Conservation (phyloP, 2,329 filamentous ascomycete genomes). For the Thielaviopsis ethacetica region DNA sequence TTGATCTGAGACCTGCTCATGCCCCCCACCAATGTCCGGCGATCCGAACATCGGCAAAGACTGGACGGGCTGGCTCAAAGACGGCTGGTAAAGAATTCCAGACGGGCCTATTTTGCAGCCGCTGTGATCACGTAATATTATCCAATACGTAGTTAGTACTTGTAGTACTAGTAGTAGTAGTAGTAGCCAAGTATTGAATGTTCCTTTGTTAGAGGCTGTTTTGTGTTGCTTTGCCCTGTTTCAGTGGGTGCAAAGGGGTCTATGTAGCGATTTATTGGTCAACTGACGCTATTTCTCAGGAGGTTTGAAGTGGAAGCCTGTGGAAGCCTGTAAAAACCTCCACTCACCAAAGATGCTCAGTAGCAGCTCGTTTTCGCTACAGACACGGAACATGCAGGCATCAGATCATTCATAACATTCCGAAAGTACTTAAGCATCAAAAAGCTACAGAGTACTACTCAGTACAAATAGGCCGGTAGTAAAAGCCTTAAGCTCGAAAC, state of each 20-base stretch:
- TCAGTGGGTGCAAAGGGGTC: neutral
- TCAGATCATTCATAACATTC: no score
- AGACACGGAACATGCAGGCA: no score
- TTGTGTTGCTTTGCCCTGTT: neutral
- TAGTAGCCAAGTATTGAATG: no score
- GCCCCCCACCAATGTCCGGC: neutral
- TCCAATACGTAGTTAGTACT: no score
- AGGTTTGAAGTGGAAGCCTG: no score
- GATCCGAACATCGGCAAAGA: neutral
- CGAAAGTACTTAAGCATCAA: no score
- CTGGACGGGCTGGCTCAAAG: neutral
- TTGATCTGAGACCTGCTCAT: neutral
- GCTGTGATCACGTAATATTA: neutral
- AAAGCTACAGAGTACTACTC: no score
- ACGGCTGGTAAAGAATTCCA: neutral
- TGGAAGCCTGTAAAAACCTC: no score
- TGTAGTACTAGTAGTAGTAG: no score
- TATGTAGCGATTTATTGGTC: neutral
- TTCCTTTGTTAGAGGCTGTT: neutral
- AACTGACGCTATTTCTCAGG: neutral
- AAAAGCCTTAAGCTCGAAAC: neutral
- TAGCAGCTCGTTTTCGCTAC: no score
- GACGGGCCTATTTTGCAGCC: neutral
- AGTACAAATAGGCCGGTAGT: no score
- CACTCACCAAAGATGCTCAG: no score